Conservation (phyloP, 1,284 basidiomycete genomes). For the Somion occarium region DNA sequence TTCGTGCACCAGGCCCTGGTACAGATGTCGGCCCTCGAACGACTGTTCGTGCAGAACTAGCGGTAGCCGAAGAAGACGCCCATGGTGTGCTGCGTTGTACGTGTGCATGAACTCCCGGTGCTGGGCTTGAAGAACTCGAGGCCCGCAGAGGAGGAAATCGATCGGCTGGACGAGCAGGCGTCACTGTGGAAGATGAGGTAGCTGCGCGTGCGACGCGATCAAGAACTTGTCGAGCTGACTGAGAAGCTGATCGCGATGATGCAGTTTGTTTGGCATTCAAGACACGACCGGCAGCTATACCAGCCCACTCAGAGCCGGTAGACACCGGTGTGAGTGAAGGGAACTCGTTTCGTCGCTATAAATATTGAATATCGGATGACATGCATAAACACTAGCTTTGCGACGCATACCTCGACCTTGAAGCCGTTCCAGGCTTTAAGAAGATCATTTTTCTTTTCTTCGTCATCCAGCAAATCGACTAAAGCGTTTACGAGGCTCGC, state of each 20-base stretch:
- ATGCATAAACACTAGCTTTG: not conserved
- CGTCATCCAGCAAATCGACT: constrained; percentile 79
- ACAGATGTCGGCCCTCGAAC: constrained; percentile 23
- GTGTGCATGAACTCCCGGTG: constrained; percentile 31
- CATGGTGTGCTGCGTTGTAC: constrained; percentile 54
- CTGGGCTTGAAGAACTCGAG: constrained; percentile 20
- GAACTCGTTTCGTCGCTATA: constrained; percentile 78
- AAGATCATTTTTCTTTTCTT: constrained; percentile 79
- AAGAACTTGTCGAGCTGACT: constrained; percentile 68
- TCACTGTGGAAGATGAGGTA: constrained; percentile 41
- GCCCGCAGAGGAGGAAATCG: constrained; percentile 45
- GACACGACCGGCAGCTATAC: constrained; percentile 75
- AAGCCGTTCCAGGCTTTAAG: constrained; percentile 80
- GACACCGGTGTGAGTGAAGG: constrained; percentile 69
- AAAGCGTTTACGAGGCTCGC: constrained; percentile 75
- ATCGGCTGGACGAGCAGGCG: constrained; percentile 25
- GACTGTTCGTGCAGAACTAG: constrained; percentile 12
- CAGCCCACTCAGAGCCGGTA: constrained; percentile 64
- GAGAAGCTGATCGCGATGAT: constrained; percentile 48
- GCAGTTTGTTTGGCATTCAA: constrained; percentile 80
- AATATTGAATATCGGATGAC: not conserved
- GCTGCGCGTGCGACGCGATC: constrained; percentile 88
- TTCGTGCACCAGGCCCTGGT: constrained; percentile 22
- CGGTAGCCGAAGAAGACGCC: constrained; percentile 32
- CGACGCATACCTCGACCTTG: constrained; percentile 64